Percentiles rank a stretch among this genome's conserved stretches.
phyloP scores from a whole-genome alignment of 2,329 filamentous ascomycete genomes.

The Penicillium janthinellum region DNA sequence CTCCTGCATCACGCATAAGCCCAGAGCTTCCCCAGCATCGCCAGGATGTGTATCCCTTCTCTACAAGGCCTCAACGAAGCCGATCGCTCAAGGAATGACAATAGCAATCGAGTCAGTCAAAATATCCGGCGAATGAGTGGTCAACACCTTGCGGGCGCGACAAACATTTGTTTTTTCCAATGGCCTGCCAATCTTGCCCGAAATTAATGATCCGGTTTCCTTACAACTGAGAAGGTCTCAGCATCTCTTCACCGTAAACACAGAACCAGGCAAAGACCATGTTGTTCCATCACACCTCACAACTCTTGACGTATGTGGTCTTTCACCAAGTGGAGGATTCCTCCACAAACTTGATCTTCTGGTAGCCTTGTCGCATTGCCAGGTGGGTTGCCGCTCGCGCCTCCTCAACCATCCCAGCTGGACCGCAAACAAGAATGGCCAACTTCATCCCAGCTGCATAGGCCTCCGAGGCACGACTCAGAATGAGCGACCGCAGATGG shows the following conservation, averaged over 20 bases:
- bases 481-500: conserved; percentile 38
- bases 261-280: background rate
- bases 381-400: conserved; percentile 44
- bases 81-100: background rate
- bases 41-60: background rate
- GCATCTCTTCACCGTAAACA: background rate
- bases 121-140: background rate
- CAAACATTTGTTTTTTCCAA: background rate
- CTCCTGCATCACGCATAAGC: conserved; percentile 14
- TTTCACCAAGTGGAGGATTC: conserved; percentile 47
- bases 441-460: conserved; percentile 29
- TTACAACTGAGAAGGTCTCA: background rate
- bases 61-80: background rate
- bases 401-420: conserved; percentile 49
- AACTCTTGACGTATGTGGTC: background rate
- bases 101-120: background rate
- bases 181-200: background rate
- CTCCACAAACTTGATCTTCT: conserved; percentile 48
- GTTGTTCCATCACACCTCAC: background rate
- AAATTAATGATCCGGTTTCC: background rate
- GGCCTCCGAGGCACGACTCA: conserved; percentile 35
- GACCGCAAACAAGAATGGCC: conserved; percentile 50
- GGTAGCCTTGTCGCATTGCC: conserved; percentile 37
- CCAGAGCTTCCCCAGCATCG: conserved; percentile 1
- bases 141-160: background rate